Conservation (phyloP, 345 rosid genomes). For the Gynandropsis gynandra region DNA sequence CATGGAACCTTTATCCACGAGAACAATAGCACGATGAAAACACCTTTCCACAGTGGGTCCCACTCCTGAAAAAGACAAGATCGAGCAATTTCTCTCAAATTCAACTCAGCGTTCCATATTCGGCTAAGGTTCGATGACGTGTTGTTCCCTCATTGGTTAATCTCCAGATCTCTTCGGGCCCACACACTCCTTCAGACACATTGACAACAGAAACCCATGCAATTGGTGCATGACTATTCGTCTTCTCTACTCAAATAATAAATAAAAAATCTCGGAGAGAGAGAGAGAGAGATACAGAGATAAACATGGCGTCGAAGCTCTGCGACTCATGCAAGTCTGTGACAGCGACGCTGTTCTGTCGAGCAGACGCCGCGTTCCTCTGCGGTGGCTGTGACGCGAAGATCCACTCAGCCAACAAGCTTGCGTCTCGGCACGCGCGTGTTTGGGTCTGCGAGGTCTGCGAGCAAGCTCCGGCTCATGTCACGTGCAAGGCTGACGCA, state of each 20-base stretch:
- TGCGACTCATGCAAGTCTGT: conserved; percentile 87
- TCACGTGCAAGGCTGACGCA: conserved; percentile 95
- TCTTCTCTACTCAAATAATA: not conserved
- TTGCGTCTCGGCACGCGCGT: conserved; percentile 87
- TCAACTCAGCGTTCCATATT: conserved; percentile 9
- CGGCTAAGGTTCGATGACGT: conserved; percentile 53
- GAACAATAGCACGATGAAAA: not conserved
- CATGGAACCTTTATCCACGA: no score
- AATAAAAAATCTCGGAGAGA: not conserved
- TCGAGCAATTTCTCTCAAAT: conserved; percentile 1
- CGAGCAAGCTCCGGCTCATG: conserved; percentile 88
- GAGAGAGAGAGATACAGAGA: conserved; percentile 1
- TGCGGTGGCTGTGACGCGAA: conserved; percentile 71
- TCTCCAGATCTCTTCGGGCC: conserved; percentile 44
- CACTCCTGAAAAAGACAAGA: no score
- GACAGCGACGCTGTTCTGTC: conserved; percentile 67
- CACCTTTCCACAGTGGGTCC: not conserved
- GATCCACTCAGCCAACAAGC: conserved; percentile 85
- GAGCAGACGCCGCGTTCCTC: conserved; percentile 84
- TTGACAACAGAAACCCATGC: conserved; percentile 14
- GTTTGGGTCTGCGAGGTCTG: conserved; percentile 84
- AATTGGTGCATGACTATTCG: not conserved
- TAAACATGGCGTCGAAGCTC: conserved; percentile 54
- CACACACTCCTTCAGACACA: conserved; percentile 22
- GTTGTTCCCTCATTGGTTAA: conserved; percentile 17